Evolutionary conservation across 441 rosid species (phyloP).

Genomic region (Populus hybrid): DNA sequence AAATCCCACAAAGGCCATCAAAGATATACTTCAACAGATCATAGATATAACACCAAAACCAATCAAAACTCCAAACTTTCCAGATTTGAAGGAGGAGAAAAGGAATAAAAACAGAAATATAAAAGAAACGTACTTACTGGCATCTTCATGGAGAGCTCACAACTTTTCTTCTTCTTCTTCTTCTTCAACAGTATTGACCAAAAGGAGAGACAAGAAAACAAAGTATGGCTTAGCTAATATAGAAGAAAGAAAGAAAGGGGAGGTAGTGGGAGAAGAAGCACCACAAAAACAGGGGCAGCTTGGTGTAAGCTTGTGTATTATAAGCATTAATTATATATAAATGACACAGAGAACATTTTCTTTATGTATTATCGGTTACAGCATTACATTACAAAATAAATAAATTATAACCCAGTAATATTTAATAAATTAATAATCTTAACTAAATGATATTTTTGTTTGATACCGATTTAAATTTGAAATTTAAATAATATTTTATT

Average conservation of each 20-base stretch:
- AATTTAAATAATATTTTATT: no score
- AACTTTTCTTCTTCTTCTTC: constrained; percentile 20
- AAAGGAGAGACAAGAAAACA: constrained; percentile 14
- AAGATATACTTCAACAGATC: neutral
- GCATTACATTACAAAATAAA: no score
- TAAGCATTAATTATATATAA: constrained; percentile 62
- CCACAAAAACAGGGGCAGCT: constrained; percentile 31
- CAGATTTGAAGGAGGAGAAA: constrained; percentile 16
- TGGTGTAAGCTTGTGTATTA: constrained; percentile 46
- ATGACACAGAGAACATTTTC: constrained; percentile 27
- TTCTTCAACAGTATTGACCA: constrained; percentile 19
- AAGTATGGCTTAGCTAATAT: constrained; percentile 16
- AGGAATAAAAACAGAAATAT: constrained; percentile 17
- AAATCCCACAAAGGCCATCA: constrained; percentile 14
- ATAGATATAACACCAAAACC: neutral
- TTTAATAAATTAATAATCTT: no score
- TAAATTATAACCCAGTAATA: no score
- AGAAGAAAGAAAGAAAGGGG: neutral
- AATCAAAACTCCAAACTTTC: constrained; percentile 16
- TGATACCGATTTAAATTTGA: no score
- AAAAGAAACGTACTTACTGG: constrained; percentile 91
- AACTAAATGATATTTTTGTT: no score
- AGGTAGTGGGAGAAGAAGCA: constrained; percentile 10
- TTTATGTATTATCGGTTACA: no score
- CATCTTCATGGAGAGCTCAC: constrained; percentile 60